Conservation (phyloP, 805 yeast genomes). For the Kluyveromyces nonfermentans region DNA sequence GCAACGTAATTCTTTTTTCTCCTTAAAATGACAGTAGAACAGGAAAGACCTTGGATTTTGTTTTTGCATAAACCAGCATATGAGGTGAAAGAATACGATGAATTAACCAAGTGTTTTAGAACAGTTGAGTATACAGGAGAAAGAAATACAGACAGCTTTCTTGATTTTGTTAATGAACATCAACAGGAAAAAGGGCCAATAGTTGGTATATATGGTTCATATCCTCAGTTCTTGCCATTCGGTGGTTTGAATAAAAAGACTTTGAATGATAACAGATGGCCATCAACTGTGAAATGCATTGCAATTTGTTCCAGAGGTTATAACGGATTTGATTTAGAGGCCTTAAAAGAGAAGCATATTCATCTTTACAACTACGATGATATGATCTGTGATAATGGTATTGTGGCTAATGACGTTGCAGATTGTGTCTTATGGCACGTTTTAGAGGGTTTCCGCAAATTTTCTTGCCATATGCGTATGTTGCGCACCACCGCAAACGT, state of each 20-base stretch:
- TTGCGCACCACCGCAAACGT: conserved; percentile 32
- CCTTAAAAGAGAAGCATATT: conserved; percentile 33
- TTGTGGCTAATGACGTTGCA: conserved; percentile 57
- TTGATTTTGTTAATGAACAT: neutral
- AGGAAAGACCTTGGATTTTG: conserved; percentile 2
- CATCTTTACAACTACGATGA: conserved; percentile 36
- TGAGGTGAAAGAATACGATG: neutral
- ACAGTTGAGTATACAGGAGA: neutral
- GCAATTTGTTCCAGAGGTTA: conserved; percentile 50
- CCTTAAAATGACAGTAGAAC: neutral
- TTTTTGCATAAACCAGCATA: conserved; percentile 1
- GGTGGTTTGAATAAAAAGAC: conserved; percentile 43
- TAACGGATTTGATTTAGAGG: conserved; percentile 39
- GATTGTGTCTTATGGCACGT: conserved; percentile 52
- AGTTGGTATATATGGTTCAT: conserved; percentile 42
- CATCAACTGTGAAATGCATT: conserved; percentile 37
- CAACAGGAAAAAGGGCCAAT: neutral
- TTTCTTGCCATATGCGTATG: conserved; percentile 30
- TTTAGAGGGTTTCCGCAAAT: conserved; percentile 45
- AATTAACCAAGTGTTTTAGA: neutral
- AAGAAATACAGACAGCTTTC: neutral
- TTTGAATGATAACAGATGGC: conserved; percentile 32
- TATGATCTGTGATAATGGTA: conserved; percentile 16
- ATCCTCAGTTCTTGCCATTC: conserved; percentile 43
- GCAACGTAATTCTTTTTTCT: no score